A percentile compares a stretch with the other conserved stretches of the same genome.
These are phyloP conservation scores for Miscanthus lutarioriparius DNA, from an alignment of 176 grass and related monocot species.

Conservation along the genomic window DNA sequence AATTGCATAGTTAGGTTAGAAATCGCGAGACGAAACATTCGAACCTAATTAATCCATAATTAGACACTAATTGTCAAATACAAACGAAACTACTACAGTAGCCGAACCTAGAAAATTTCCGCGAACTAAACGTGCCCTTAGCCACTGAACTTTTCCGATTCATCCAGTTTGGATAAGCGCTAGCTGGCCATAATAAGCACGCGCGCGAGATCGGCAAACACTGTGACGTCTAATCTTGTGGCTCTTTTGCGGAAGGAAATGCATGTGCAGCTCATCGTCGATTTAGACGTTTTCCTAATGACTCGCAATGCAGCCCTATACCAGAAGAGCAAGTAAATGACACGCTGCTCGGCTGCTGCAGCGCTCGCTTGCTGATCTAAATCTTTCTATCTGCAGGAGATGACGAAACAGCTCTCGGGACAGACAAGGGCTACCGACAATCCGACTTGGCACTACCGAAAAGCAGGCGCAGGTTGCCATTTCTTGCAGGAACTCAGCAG, in stretches of 20 bases:
- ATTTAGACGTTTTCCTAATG: slow-evolving; percentile 45
- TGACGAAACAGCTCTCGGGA: not conserved
- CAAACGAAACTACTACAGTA: too few relatives aligned
- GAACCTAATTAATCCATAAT: too few relatives aligned
- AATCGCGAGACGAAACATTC: too few relatives aligned
- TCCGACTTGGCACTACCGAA: not conserved
- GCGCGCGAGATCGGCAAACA: not conserved
- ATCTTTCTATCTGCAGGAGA: not conserved
- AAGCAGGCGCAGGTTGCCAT: not conserved
- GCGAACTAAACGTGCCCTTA: too few relatives aligned
- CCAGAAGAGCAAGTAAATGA: not conserved
- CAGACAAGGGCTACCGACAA: not conserved
- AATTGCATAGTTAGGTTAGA: too few relatives aligned
- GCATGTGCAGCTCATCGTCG: not conserved
- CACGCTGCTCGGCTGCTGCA: not conserved
- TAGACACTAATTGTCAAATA: too few relatives aligned
- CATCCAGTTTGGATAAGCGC: slow-evolving; percentile 1
- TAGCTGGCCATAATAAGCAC: not conserved
- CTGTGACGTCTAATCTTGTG: slow-evolving; percentile 2
- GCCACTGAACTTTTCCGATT: not conserved
- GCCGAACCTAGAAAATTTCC: too few relatives aligned
- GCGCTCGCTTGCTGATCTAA: not conserved
- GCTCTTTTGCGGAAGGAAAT: not conserved
- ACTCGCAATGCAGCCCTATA: not conserved
- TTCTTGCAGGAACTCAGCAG: slow-evolving; percentile 16